A percentile compares a stretch with the other conserved stretches of the same genome.
phyloP scores from a whole-genome alignment of 208 protist genomes.

The Vickermania spadyakhi region DNA sequence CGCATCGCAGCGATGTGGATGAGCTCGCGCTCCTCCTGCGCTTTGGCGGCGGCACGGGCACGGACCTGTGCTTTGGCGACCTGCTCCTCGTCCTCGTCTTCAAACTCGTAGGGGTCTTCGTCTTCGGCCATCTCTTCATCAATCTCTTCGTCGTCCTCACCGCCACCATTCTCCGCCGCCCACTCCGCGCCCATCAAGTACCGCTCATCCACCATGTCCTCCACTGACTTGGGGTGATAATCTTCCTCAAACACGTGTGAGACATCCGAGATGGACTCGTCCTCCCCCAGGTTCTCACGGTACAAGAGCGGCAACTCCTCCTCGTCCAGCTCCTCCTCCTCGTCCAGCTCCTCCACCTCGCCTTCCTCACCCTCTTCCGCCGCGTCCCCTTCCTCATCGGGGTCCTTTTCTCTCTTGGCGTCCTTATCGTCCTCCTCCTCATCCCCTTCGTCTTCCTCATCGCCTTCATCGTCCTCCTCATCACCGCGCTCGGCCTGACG shows the following conservation, averaged over 20 bases:
- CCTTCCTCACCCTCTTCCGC: slow-evolving; percentile 3
- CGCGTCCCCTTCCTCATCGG: slow-evolving; percentile 4
- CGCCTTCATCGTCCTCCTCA: slow-evolving; percentile 12
- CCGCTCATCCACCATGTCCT: background rate
- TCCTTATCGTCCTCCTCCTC: slow-evolving; percentile 2
- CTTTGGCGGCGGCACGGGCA: slow-evolving; percentile 18
- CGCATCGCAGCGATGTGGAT: slow-evolving; percentile 45
- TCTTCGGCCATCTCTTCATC: background rate
- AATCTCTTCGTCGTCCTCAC: slow-evolving; percentile 8
- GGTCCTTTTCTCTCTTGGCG: slow-evolving; percentile 8
- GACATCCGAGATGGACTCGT: slow-evolving; percentile 7
- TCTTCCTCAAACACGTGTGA: slow-evolving; percentile 7
- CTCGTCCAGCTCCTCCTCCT: slow-evolving; percentile 15
- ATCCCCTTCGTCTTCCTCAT: slow-evolving; percentile 17
- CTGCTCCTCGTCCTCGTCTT: slow-evolving; percentile 8
- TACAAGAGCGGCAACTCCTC: slow-evolving; percentile 11
- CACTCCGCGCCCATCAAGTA: slow-evolving; percentile 5
- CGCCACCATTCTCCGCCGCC: slow-evolving; percentile 5
- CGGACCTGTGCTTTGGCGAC: slow-evolving; percentile 8
- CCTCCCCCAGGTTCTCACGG: slow-evolving; percentile 1
- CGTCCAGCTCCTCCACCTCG: slow-evolving; percentile 16
- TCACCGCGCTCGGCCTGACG: slow-evolving; percentile 14
- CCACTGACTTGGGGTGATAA: background rate
- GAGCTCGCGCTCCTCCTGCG: slow-evolving; percentile 31
- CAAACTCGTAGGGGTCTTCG: background rate